Conservation (phyloP, 108 stramenopile species). For the Fistulifera solaris region DNA sequence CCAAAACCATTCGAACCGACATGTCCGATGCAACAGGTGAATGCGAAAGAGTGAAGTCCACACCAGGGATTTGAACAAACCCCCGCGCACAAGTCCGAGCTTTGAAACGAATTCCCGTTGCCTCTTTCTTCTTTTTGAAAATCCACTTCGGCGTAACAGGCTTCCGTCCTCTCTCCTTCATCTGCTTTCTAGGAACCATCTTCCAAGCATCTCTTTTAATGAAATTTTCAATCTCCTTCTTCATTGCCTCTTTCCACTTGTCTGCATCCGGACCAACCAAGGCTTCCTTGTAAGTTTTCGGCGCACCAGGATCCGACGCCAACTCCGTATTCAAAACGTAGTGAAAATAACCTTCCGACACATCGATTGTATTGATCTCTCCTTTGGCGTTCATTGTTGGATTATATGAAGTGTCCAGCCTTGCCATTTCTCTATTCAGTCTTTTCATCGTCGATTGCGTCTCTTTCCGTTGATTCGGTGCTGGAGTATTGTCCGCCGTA, state of each 20-base stretch:
- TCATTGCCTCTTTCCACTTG: background rate
- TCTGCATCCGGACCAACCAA: conserved; percentile 1
- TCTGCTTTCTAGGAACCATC: background rate
- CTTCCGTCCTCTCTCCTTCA: background rate
- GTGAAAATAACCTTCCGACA: too few relatives aligned
- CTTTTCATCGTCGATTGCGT: too few relatives aligned
- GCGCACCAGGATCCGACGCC: conserved; percentile 5
- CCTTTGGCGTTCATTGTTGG: too few relatives aligned
- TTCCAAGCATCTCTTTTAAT: background rate
- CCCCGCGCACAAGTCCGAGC: conserved; percentile 1
- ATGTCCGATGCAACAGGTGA: conserved; percentile 2
- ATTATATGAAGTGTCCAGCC: conserved; percentile 5
- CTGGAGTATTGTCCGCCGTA: background rate
- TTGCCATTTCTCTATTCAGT: conserved; percentile 2
- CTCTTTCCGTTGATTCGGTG: background rate
- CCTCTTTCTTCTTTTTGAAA: conserved; percentile 11
- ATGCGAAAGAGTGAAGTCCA: conserved; percentile 6
- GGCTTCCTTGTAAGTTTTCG: conserved; percentile 1
- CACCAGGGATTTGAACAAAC: conserved; percentile 10
- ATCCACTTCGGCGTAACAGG: conserved; percentile 3
- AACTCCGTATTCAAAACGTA: conserved; percentile 6
- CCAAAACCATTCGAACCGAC: background rate
- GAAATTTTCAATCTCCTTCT: background rate
- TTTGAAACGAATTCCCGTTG: conserved; percentile 1
- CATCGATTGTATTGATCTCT: too few relatives aligned